phyloP scores from a whole-genome alignment of 805 yeast species.

The Millerago galiae region DNA sequence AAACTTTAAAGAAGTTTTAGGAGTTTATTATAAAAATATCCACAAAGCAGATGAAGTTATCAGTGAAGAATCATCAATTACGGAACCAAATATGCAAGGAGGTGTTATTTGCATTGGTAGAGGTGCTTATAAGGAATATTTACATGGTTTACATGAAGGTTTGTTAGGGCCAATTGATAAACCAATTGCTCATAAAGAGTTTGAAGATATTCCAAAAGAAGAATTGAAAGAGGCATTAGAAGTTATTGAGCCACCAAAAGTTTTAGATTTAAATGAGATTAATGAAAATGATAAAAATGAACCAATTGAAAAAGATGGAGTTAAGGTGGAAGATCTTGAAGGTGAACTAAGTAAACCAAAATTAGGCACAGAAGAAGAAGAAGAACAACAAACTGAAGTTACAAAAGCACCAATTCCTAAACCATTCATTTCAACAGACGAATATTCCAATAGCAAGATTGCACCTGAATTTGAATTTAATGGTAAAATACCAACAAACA shows the following conservation, averaged over 20 bases:
- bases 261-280: slow-evolving; percentile 4
- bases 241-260: slow-evolving; percentile 7
- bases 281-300: slow-evolving; percentile 9
- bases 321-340: neutral
- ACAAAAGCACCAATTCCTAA: slow-evolving; percentile 43
- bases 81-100: slow-evolving; percentile 49
- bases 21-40: slow-evolving; percentile 41
- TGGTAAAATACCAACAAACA: slow-evolving; percentile 19
- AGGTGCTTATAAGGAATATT: slow-evolving; percentile 91
- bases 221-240: slow-evolving; percentile 3
- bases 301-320: neutral
- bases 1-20: slow-evolving; percentile 43
- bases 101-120: slow-evolving; percentile 92
- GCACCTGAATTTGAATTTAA: slow-evolving; percentile 38
- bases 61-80: slow-evolving; percentile 41
- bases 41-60: slow-evolving; percentile 23
- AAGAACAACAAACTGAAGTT: slow-evolving; percentile 21
- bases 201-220: slow-evolving; percentile 6
- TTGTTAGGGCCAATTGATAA: slow-evolving; percentile 79
- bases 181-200: slow-evolving; percentile 28
- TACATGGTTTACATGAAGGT: slow-evolving; percentile 91
- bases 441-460: slow-evolving; percentile 46
- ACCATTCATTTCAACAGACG: slow-evolving; percentile 56
- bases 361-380: slow-evolving; percentile 21
- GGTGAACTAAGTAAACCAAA: slow-evolving; percentile 2